phyloP scores from a whole-genome alignment of 495 filamentous ascomycete genomes.

The Penicillium ucsense region DNA sequence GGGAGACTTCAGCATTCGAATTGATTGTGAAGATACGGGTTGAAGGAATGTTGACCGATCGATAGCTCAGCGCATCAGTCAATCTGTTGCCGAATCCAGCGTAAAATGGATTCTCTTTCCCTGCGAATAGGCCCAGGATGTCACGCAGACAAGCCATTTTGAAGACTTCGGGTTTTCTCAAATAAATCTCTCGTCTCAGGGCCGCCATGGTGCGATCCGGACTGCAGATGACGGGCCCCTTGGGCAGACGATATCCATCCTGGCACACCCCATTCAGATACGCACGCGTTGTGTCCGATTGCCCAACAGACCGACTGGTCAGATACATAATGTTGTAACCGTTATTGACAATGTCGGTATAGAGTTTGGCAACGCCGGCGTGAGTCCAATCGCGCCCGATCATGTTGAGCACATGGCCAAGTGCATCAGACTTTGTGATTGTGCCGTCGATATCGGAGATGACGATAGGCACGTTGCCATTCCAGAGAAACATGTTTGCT shows the following conservation, averaged over 20 bases:
- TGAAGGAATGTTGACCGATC: constrained; percentile 87
- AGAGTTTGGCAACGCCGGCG: constrained; percentile 89
- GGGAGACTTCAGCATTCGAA: constrained; percentile 89
- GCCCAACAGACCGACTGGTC: constrained; percentile 86
- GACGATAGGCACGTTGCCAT: constrained; percentile 78
- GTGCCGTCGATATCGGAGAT: constrained; percentile 99
- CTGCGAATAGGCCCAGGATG: constrained; percentile 80
- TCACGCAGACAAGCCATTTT: constrained; percentile 98
- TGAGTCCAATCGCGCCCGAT: constrained; percentile 98
- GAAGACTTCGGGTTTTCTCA: constrained; percentile 96
- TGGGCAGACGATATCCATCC: constrained; percentile 75
- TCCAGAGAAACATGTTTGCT: constrained; percentile 90
- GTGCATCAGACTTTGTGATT: constrained; percentile 95
- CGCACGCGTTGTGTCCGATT: constrained; percentile 80
- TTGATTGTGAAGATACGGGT: constrained; percentile 98
- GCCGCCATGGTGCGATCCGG: constrained; percentile 97
- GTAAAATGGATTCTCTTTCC: constrained; percentile 76
- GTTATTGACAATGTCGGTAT: constrained; percentile 89
- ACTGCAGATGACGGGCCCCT: constrained; percentile 87
- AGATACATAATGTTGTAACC: constrained; percentile 99
- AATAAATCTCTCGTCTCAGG: constrained; percentile 83
- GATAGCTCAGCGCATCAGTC: constrained; percentile 92
- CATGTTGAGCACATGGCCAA: constrained; percentile 97
- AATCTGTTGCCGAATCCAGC: constrained; percentile 95
- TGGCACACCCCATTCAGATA: constrained; percentile 88